Conservation (phyloP, 495 filamentous ascomycete genomes). For the Aspergillus steynii region DNA sequence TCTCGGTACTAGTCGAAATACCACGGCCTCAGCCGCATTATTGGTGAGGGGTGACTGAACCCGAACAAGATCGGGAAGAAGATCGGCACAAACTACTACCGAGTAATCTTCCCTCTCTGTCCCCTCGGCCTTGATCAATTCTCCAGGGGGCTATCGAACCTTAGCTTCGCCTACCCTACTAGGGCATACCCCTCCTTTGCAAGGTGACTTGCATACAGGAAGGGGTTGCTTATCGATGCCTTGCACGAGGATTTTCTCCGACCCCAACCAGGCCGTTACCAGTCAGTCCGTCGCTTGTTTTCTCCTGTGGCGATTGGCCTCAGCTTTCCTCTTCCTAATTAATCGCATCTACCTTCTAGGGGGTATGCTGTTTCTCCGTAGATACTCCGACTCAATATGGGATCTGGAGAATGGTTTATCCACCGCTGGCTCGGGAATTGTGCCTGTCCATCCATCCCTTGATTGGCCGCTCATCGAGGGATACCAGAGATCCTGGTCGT, state of each 20-base stretch:
- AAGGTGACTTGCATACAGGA: neutral
- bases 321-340: neutral
- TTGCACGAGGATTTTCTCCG: slow-evolving; percentile 1
- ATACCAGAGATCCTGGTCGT: neutral
- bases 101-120: neutral
- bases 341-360: neutral
- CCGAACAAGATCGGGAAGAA: neutral
- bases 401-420: neutral
- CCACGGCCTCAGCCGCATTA: too few species aligned
- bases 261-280: neutral
- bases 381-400: neutral
- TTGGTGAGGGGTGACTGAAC: too few species aligned
- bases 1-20: too few species aligned
- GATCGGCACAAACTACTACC: neutral
- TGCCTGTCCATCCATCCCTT: neutral
- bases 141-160: neutral
- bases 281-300: neutral
- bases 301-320: neutral
- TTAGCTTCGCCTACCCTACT: neutral
- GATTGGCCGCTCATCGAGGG: neutral
- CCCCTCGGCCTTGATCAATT: neutral
- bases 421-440: neutral
- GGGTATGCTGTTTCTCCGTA: neutral
- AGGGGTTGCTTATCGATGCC: neutral
- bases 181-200: too few species aligned